Evolutionary conservation across 2,329 filamentous ascomycete genomes (phyloP), one percentile per base, ranked within the genome.

Genomic region (Dryadomyces quercivorus): DNA sequence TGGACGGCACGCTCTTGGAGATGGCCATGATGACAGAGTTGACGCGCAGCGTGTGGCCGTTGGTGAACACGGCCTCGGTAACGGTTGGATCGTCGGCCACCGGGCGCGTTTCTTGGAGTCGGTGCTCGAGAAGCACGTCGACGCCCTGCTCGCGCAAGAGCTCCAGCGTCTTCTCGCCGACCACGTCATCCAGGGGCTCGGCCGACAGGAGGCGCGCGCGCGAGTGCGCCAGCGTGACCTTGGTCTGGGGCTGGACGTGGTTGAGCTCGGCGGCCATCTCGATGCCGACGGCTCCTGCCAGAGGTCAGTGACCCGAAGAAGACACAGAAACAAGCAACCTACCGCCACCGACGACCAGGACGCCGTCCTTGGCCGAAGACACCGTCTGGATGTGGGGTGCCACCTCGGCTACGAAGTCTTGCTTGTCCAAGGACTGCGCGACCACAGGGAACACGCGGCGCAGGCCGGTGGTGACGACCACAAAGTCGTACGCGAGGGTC

Each of bases 221-320:
- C 4, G 86, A 90, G 65, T 92, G 88, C 5, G 88, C 78, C 1
- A 93, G 76, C 1, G 81, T 86, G n/a, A 92, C 82, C 44, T 77
- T 76, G 53, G 81, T 70, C 12, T 76, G 62, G 0, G 88, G 86
- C 57, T 84, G 75, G 22, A 82, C 71, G 48, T 78, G 66, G 67
- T 90, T 91, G 53, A 91, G 72, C 69, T 93, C 87, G 1, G 85
- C 81, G 0, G 88, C 86, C 76, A 92, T 89, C 40, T 55, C 53
- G 49, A 51, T 43, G 42, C 53, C 53, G 34, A 51, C 36, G 31
- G 34, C 45, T 15, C 40, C 47, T 51, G 36, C 36, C 49, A 16
- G 18, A n/a, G 38, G 9, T 10, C 18, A 42, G 13, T n/a, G n/a
- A n/a, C n/a, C n/a, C n/a, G n/a, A n/a, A n/a, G 36, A 5, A 26